Evolutionary conservation across 1,284 basidiomycete genomes (phyloP), one percentile per base, ranked within the genome.

Genomic region (Thelephora terrestris): DNA sequence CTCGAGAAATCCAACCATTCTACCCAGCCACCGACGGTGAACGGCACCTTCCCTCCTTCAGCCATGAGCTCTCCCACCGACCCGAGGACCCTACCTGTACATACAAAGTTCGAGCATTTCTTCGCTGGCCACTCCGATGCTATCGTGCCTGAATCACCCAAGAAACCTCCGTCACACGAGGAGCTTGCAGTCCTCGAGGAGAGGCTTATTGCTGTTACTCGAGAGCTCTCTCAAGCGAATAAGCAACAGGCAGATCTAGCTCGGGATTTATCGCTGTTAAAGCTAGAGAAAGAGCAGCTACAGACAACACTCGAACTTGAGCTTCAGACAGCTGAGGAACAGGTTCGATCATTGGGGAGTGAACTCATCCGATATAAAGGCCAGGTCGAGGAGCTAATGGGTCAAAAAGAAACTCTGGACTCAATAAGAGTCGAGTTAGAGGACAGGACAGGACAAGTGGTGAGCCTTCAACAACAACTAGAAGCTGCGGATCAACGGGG

Each of bases 71-170:
- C 67, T 43, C 54, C 69, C 2, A 70, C 73, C 18, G 63, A 72
- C 1, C 53, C 61, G 9, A 64, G 71, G 12, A 66, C 74, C 9
- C 21, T 16, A 21, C n/a, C 39, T n/a, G 18, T 25, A 10, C 39
- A 42, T n/a, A 25, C 39, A 20, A 69, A 68, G 48, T 89, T 90
- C 57, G 84, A 87, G 47, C 86, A 90, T 65, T 70, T 89, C 44
- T 88, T 88, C 55, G 85, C 86, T 0, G 86, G 86, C 0, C 85
- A 90, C 54, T 78, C 73, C 4, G 72, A 79, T 44, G 73, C 83
- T 4, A 64, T 84, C 16, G 67, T 80, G 0, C 81, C 81, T 0
- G 64, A 51, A 18, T 50, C 55, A 4, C 66, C 66, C 4, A 64
- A 61, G 40, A 55, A 56, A 56, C 69, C 56, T 53, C 45, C 29